Conservation (phyloP, 805 yeast species). For the Candida corydali region DNA sequence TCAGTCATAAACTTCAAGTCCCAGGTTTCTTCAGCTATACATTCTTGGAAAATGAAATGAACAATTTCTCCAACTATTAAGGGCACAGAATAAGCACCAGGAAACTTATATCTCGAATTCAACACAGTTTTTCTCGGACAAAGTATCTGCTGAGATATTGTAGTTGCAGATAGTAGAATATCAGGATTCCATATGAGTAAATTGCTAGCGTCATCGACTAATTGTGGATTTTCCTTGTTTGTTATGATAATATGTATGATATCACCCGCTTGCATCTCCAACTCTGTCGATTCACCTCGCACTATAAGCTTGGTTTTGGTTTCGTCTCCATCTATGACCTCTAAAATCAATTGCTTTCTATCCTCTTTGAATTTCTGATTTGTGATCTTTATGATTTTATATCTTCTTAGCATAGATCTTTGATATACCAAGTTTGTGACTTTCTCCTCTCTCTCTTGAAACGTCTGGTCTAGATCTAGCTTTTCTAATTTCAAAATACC, state of each 20-base stretch:
- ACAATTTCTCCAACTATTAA: constrained; percentile 78
- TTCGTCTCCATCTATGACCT: constrained; percentile 41
- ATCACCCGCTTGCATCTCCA: constrained; percentile 49
- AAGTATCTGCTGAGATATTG: constrained; percentile 67
- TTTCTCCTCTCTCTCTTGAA: constrained; percentile 2
- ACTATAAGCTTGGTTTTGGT: constrained; percentile 41
- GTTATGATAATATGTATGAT: constrained; percentile 60
- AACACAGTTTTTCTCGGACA: constrained; percentile 74
- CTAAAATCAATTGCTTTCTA: constrained; percentile 48
- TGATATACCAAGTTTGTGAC: constrained; percentile 12
- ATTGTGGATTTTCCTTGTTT: constrained; percentile 27
- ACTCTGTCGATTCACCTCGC: constrained; percentile 56
- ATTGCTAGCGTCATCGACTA: constrained; percentile 55
- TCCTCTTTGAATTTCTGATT: constrained; percentile 6
- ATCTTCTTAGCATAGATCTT: constrained; percentile 48
- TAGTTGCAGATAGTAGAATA: constrained; percentile 72
- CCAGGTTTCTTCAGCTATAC: constrained; percentile 39
- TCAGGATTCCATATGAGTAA: constrained; percentile 85
- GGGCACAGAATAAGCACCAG: constrained; percentile 62
- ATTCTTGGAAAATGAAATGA: constrained; percentile 69
- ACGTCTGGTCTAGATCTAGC: constrained; percentile 7
- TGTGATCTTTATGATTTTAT: constrained; percentile 35
- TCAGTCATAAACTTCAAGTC: constrained; percentile 33
- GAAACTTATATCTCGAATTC: constrained; percentile 49
- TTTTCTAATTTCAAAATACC: constrained; percentile 12